phyloP scores from a whole-genome alignment of 106 monocot species.

The Vanilla planifolia region DNA sequence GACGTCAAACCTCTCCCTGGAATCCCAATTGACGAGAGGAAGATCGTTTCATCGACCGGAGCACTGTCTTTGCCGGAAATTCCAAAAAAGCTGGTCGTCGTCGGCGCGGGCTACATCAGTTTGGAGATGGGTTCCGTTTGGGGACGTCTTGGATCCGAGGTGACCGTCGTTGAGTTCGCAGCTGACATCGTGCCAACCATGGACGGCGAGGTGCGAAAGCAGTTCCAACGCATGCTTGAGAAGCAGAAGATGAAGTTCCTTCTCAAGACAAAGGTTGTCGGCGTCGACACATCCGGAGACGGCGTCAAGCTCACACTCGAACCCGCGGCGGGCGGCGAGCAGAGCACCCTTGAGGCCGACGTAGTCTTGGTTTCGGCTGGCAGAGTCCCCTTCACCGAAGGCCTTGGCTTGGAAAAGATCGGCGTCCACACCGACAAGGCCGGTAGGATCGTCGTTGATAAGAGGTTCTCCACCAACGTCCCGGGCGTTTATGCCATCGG shows the following conservation, averaged over 20 bases:
- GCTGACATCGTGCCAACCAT: constrained; percentile 52
- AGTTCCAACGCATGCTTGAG: constrained; percentile 53
- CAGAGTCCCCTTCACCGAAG: constrained; percentile 29
- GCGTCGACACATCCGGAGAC: constrained; percentile 40
- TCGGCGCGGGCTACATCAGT: constrained; percentile 60
- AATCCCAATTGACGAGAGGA: constrained; percentile 54
- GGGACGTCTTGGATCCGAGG: constrained; percentile 55
- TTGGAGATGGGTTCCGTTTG: constrained; percentile 68
- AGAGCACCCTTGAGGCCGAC: constrained; percentile 49
- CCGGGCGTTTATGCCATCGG: constrained; percentile 44
- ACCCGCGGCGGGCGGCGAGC: constrained; percentile 48
- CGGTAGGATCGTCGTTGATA: constrained; percentile 44
- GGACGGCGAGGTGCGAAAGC: constrained; percentile 53
- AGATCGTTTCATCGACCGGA: constrained; percentile 58
- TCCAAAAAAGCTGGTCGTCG: constrained; percentile 56
- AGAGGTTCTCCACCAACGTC: constrained; percentile 32
- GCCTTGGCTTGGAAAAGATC: constrained; percentile 40
- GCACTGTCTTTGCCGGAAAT: constrained; percentile 38
- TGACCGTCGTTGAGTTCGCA: constrained; percentile 56
- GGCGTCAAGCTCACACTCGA: constrained; percentile 49
- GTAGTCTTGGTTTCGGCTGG: constrained; percentile 61
- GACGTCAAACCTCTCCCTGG: constrained; percentile 61
- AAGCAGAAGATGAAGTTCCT: constrained; percentile 69
- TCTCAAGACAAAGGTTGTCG: constrained; percentile 55
- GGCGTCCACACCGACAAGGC: constrained; percentile 40